Evolutionary conservation across 2,329 filamentous ascomycete genomes (phyloP), one percentile per base, ranked within the genome.

Genomic region (Paraphaeosphaeria sporulosa): DNA sequence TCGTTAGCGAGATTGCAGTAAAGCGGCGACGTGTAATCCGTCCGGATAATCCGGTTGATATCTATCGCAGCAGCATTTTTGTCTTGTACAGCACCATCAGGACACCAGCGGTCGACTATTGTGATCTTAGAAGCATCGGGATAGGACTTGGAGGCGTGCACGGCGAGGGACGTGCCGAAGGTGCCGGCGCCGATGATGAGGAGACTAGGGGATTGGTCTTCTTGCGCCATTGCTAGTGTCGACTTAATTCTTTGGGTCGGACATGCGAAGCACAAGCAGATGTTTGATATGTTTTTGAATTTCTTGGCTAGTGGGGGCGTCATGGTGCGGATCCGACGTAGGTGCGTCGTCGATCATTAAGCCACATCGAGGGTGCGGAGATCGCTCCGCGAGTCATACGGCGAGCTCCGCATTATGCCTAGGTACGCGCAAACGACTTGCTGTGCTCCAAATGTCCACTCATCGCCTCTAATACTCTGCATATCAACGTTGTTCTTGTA

Each of bases 111-210:
- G 27, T 48, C 46, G 46, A 48, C 17, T 27, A 48, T 27, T 10
- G 46, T 32, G 10, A 48, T 48, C 2, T n/a, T 23, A 4, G 46
- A 48, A 6, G 23, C 46, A 8, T 32, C 46, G 3, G 23, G 17
- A 23, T 32, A 48, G 7, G 23, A 2, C n/a, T 48, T 48, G 13
- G 23, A 30, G 46, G 25, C 23, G 46, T 48, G 46, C 10, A 30
- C 23, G 25, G 46, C 46, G 23, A 32, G 23, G 17, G 46, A 48
- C 2, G 46, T 32, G 46, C 46, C 46, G 46, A 48, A 48, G 25
- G 46, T 48, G 8, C 46, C 46, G 4, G 46, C 46, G 46, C 46
- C 46, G 15, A 48, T 48, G 15, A 48, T 48, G 23, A 48, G 23
- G 4, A 48, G 23, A 30, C 23, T 48, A 5, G 46, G 27, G 13